These are phyloP conservation scores for Aspergillus brasiliensis DNA, from an alignment of 2,329 filamentous ascomycete species.

Conservation along the genomic window DNA sequence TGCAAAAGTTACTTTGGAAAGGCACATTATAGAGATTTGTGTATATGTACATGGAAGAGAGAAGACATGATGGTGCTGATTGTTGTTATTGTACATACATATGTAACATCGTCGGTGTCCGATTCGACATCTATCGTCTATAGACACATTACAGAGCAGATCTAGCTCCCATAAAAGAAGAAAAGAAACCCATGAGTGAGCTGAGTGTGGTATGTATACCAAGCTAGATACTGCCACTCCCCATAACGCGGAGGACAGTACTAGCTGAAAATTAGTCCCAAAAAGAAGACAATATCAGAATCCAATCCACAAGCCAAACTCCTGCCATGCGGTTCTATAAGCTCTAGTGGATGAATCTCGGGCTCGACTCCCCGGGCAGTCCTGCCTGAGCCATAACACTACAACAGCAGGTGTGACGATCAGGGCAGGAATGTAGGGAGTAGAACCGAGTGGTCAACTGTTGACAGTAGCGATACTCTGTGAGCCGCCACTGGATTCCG, in stretches of 20 bases:
- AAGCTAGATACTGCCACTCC: not conserved
- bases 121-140: not conserved
- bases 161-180: not conserved
- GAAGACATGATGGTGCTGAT: not conserved
- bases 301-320: not conserved
- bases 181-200: not conserved
- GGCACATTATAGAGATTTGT: too few relatives aligned
- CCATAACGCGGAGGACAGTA: not conserved
- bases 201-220: not conserved
- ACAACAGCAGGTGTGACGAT: not conserved
- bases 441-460: not conserved
- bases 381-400: not conserved
- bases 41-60: not conserved
- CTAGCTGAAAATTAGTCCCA: not conserved
- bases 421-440: not conserved
- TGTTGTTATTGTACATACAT: not conserved
- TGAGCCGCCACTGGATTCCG: not conserved
- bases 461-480: not conserved
- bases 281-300: not conserved
- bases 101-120: not conserved
- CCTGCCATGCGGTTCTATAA: constrained; percentile 7
- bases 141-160: not conserved
- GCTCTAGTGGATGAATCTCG: not conserved
- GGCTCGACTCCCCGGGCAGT: not conserved
- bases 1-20: too few relatives aligned